Percentiles rank a stretch among this genome's conserved stretches.
Conservation (phyloP, 192 early-diverging fungal genomes). For the Gaertneriomyces sp. region DNA sequence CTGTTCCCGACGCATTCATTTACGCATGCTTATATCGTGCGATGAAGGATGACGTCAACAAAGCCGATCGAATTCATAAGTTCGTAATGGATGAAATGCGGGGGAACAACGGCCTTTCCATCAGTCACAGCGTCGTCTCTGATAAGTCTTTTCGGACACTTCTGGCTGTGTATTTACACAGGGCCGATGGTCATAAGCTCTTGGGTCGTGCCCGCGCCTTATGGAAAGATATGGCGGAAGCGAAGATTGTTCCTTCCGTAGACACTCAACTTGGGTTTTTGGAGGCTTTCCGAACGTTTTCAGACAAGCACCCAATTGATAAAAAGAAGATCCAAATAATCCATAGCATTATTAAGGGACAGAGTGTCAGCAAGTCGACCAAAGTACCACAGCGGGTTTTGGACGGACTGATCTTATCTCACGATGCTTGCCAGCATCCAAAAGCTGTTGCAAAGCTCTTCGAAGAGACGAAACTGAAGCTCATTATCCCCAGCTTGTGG, state of each 20-base stretch:
- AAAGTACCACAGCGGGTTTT: not conserved
- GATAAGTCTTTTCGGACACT: constrained; percentile 14
- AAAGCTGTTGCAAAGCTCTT: constrained; percentile 17
- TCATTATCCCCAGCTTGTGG: not conserved
- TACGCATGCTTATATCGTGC: constrained; percentile 21
- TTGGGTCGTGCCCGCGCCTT: constrained; percentile 8
- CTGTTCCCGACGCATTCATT: constrained; percentile 15
- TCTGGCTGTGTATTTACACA: constrained; percentile 16
- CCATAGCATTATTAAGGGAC: not conserved
- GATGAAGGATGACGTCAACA: constrained; percentile 18
- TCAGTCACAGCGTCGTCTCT: not conserved
- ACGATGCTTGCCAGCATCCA: constrained; percentile 18
- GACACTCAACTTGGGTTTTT: constrained; percentile 7
- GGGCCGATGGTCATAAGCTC: not conserved
- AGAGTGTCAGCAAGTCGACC: not conserved
- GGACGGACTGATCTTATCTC: constrained; percentile 10
- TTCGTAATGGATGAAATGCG: not conserved
- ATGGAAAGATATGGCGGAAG: constrained; percentile 8
- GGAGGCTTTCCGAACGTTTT: constrained; percentile 8
- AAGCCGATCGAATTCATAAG: constrained; percentile 5
- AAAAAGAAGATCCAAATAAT: not conserved
- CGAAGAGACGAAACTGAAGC: constrained; percentile 1
- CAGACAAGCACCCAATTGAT: not conserved
- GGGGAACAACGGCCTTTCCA: not conserved
- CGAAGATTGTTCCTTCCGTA: constrained; percentile 1